Evolutionary conservation across 331 rosid species (phyloP).

Genomic region (Erythrophleum ivorense): DNA sequence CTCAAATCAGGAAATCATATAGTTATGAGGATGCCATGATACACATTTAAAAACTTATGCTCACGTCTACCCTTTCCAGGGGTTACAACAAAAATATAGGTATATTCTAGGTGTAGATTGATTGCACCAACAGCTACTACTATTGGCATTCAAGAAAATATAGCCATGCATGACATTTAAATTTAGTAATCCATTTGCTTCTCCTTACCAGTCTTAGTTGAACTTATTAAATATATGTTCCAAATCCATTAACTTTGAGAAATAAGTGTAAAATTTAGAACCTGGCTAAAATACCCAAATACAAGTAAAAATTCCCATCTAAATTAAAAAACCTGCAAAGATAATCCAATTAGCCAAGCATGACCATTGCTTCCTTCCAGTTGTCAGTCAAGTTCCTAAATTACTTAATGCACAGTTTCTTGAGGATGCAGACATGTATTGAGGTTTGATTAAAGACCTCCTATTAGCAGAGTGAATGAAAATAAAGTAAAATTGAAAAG

Average conservation of each 20-base stretch:
- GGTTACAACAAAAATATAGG: not conserved
- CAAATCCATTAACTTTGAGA: not conserved
- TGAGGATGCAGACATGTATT: not conserved
- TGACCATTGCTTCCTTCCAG: not conserved
- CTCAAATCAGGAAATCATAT: constrained; percentile 15
- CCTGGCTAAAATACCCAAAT: not conserved
- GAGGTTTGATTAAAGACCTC: not conserved
- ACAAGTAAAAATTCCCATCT: not conserved
- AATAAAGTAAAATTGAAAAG: not conserved
- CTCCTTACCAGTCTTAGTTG: not conserved
- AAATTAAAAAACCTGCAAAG: not conserved
- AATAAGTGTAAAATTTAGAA: not conserved
- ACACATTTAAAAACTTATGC: constrained; percentile 9
- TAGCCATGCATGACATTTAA: not conserved
- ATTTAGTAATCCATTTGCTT: not conserved
- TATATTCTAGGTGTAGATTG: not conserved
- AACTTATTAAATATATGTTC: not conserved
- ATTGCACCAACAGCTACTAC: not conserved
- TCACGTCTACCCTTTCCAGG: not conserved
- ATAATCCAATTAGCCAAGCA: constrained; percentile 1
- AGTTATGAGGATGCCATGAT: constrained; percentile 27
- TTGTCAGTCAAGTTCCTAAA: not conserved
- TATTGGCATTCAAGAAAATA: not conserved
- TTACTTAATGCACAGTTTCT: not conserved
- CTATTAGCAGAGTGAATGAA: not conserved